Evolutionary conservation across 1,284 basidiomycete species (phyloP), one percentile per base, ranked within the genome.

Genomic region (Agaricales sp.): DNA sequence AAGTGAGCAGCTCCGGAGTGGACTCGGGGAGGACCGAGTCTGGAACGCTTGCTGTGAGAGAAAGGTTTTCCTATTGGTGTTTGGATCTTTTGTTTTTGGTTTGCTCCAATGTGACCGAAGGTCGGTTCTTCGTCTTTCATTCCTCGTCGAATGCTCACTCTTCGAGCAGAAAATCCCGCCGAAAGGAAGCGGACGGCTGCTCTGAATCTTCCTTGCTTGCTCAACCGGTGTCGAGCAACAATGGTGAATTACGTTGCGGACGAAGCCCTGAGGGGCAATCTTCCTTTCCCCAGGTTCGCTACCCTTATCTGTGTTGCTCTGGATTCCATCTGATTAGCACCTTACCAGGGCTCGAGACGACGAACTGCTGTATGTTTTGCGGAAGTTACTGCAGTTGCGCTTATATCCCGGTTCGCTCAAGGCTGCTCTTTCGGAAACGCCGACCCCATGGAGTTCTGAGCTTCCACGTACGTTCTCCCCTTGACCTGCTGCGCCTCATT

Each of bases 61-160:
- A 98, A 63, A 71, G 86, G 6, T 92, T 93, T 59, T 84, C 87
- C 4, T 96, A 92, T 66, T 97, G 93, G 92, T 92, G 89, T 57
- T 87, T 97, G 53, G 92, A 96, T 58, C 66, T 95, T 20, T 64
- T 98, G 14, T 92, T 96, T 62, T 63, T 87, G 53, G 73, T 88
- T 20, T 92, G 87, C 57, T 83, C 83, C 0, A 69, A 80, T 55
- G 67, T 70, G 0, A 76, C 74, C 0, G 71, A 71, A 65, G 82
- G 87, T 85, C 51, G 30, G 68, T 57, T 26, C 46, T 51, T 21
- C 48, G 35, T 3, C 12, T 39, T 37, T 35, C 37, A 48, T 45
- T 24, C 25, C 44, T 47, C 26, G 49, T 45, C 47, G 24, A 38
- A 3, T 6, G 14, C 45, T 43, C 6, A 24, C 18, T 43, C 20